phyloP scores from a whole-genome alignment of 129 eudicot genomes.

The Lactuca sativa region DNA sequence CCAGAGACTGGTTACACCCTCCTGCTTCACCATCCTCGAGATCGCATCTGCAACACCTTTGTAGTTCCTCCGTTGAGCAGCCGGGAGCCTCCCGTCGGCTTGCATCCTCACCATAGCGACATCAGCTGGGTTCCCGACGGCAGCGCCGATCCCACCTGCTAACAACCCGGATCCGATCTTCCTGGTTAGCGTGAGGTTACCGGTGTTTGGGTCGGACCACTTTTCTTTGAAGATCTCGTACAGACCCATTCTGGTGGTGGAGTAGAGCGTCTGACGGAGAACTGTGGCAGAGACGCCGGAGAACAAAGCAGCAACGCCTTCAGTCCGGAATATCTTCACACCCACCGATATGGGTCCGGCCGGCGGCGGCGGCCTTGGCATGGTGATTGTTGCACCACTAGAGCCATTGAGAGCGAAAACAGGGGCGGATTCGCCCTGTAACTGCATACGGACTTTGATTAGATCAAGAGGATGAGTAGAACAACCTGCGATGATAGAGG shows the following conservation, averaged over 20 bases:
- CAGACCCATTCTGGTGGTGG: slow-evolving; percentile 87
- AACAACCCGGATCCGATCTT: slow-evolving; percentile 67
- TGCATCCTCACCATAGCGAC: slow-evolving; percentile 90
- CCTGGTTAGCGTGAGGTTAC: slow-evolving; percentile 34
- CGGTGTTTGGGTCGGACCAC: slow-evolving; percentile 59
- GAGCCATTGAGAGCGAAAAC: slow-evolving; percentile 39
- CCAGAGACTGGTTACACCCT: slow-evolving; percentile 69
- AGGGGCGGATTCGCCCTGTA: slow-evolving; percentile 64
- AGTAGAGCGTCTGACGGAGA: slow-evolving; percentile 67
- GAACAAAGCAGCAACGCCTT: slow-evolving; percentile 64
- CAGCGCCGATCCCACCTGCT: slow-evolving; percentile 76
- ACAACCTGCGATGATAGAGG: slow-evolving; percentile 73
- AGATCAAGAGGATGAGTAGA: slow-evolving; percentile 79
- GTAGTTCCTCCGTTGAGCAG: slow-evolving; percentile 60
- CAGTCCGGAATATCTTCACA: slow-evolving; percentile 45
- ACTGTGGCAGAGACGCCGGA: slow-evolving; percentile 91
- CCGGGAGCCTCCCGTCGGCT: slow-evolving; percentile 82
- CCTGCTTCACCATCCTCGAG: slow-evolving; percentile 47
- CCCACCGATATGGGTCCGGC: slow-evolving; percentile 63
- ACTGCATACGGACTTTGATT: slow-evolving; percentile 79
- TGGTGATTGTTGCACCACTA: slow-evolving; percentile 12
- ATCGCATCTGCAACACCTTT: slow-evolving; percentile 61
- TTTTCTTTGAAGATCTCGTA: slow-evolving; percentile 57
- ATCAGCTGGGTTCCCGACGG: slow-evolving; percentile 81
- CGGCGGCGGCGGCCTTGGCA: slow-evolving; percentile 32